These are phyloP conservation scores for Spathaspora passalidarum DNA, from an alignment of 805 yeast genomes.

Conservation along the genomic window DNA sequence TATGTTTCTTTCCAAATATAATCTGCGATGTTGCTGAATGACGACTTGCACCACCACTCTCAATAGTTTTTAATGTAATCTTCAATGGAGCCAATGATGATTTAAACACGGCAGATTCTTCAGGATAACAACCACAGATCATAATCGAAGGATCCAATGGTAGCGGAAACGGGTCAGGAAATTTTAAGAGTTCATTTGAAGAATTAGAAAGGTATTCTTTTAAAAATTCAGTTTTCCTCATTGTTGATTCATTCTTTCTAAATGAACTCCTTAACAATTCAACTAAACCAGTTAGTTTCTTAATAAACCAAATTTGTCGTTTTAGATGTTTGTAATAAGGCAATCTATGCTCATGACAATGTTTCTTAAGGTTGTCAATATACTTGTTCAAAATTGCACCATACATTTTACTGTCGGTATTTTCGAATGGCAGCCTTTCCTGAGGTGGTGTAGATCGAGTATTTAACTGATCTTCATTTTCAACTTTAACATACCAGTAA, in stretches of 20 bases:
- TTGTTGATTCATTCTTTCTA: conserved; percentile 69
- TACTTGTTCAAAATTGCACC: conserved; percentile 37
- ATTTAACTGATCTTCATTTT: conserved; percentile 60
- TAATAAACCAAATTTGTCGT: conserved; percentile 69
- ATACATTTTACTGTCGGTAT: conserved; percentile 19
- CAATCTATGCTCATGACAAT: conserved; percentile 24
- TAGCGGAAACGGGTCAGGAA: conserved; percentile 54
- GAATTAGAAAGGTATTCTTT: conserved; percentile 53
- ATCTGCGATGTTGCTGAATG: conserved; percentile 25
- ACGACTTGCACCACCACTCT: conserved; percentile 9
- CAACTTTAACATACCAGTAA: conserved; percentile 91
- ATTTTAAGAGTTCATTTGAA: conserved; percentile 35
- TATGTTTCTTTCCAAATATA: conserved; percentile 26
- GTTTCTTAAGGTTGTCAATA: conserved; percentile 32
- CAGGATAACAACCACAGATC: conserved; percentile 74
- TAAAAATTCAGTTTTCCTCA: conserved; percentile 68
- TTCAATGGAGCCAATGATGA: conserved; percentile 88
- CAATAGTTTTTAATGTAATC: conserved; percentile 64
- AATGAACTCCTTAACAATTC: conserved; percentile 52
- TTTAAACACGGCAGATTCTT: conserved; percentile 83
- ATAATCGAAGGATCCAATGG: conserved; percentile 82
- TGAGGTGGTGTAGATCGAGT: conserved; percentile 8
- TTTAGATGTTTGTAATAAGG: conserved; percentile 39
- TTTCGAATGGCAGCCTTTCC: too few relatives aligned
- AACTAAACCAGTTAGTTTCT: conserved; percentile 63